Base-by-base conservation (phyloP, 495 filamentous ascomycete genomes). In the Neurospora sp. region DNA sequence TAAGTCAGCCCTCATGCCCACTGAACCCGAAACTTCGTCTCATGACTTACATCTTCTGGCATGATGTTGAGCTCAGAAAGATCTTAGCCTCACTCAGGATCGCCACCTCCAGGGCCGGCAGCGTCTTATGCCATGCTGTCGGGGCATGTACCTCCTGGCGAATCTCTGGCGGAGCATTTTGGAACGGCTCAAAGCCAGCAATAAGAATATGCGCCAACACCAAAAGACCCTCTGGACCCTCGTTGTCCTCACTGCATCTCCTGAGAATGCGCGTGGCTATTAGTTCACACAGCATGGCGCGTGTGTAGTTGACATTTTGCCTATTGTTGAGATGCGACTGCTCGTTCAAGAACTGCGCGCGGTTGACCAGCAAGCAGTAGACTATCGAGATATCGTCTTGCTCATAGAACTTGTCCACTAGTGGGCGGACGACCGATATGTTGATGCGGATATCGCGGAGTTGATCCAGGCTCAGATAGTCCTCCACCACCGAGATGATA, bases 361-460 rank as follows among this genome's bases (percentile, higher is more conserved):
- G 83, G 77, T 93, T 93, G 71, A 93, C 90, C 10, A 93, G 85
- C 45, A 93, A 84, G 76, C 90, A 92, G 78, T 92, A 93, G 42
- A 82, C 80, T 45, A 91, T 86, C 3, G 90, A 92, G 44, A 91
- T 87, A 78, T 93, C 91, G 69, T 90, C 83, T 68, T 85, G 83
- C 73, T 90, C 88, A 76, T 91, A 92, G 4, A 92, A 82, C 73
- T 88, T 89, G 76, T 92, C 89, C 22, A 93, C 89, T 20, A 92
- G 79, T 7, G 91, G 90, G 69, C 90, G 85, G 5, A 92, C 87
- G 39, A 92, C 87, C 4, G 87, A 83, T n/a, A 90, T 82, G 76
- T 92, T 92, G 80, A 93, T 90, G 70, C 90, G 84, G 44, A 91
- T 86, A 75, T 89, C 89, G 72, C 86, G 84, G 12, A 93, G 80